A percentile compares a stretch with the other conserved stretches of the same genome.
Evolutionary conservation across 257 asterid genomes (phyloP).

Genomic region (Coffea eugenioides): DNA sequence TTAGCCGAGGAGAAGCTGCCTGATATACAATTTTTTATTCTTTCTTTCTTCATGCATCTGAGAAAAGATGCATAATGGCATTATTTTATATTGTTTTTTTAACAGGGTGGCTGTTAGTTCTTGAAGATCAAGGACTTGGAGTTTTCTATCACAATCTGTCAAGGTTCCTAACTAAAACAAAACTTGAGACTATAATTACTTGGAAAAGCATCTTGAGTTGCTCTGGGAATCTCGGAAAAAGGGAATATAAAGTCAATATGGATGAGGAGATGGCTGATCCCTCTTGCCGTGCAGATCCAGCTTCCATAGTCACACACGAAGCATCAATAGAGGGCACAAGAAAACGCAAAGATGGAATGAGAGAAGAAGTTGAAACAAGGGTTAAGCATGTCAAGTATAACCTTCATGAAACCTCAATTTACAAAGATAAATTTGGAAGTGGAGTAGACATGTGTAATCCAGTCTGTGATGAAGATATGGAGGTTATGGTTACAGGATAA

Average conservation of each 20-base stretch:
- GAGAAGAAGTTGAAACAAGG: slow-evolving; percentile 30
- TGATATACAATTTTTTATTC: neutral
- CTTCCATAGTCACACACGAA: slow-evolving; percentile 14
- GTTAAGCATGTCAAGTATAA: slow-evolving; percentile 47
- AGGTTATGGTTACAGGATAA: slow-evolving; percentile 25
- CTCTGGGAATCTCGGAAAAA: neutral
- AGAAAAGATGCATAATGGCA: slow-evolving; percentile 16
- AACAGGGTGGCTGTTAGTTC: slow-evolving; percentile 55
- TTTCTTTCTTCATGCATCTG: neutral
- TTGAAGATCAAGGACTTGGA: slow-evolving; percentile 46
- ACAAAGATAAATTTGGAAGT: slow-evolving; percentile 3
- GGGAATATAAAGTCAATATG: slow-evolving; percentile 10
- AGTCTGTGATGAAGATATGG: slow-evolving; percentile 45
- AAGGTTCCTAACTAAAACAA: slow-evolving; percentile 36
- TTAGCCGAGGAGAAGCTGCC: neutral
- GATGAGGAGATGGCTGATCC: slow-evolving; percentile 43
- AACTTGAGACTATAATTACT: slow-evolving; percentile 10
- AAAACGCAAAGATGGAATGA: slow-evolving; percentile 56
- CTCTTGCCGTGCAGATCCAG: slow-evolving; percentile 17
- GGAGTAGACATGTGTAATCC: slow-evolving; percentile 16
- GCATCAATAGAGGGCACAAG: slow-evolving; percentile 26
- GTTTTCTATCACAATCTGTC: slow-evolving; percentile 38
- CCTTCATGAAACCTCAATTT: slow-evolving; percentile 23
- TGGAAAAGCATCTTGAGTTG: slow-evolving; percentile 6
- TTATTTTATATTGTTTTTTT: slow-evolving; percentile 7